Conservation (phyloP, 495 filamentous ascomycete species). For the Daldinia childiae region DNA sequence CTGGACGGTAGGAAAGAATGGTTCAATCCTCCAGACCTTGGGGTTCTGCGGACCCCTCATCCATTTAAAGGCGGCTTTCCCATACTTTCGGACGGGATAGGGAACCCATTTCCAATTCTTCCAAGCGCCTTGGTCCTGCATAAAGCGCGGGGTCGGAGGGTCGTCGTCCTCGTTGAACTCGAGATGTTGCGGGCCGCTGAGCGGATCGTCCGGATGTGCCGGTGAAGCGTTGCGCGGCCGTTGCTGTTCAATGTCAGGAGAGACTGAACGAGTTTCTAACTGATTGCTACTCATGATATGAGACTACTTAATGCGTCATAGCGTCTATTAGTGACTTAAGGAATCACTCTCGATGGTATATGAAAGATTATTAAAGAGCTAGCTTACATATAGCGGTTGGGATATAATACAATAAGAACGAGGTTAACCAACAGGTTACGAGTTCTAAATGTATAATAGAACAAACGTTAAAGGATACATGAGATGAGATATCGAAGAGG, state of each 20-base stretch:
- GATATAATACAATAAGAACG: conserved; percentile 6
- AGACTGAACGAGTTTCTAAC: conserved; percentile 31
- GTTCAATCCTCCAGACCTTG: conserved; percentile 69
- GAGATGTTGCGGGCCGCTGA: conserved; percentile 27
- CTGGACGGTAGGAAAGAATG: conserved; percentile 74
- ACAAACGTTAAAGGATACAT: conserved; percentile 23
- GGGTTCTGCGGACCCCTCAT: conserved; percentile 75
- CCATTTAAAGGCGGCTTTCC: conserved; percentile 65
- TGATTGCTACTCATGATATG: conserved; percentile 43
- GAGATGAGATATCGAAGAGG: conserved; percentile 9
- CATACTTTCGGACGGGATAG: conserved; percentile 54
- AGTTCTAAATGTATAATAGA: conserved; percentile 24
- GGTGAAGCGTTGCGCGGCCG: conserved; percentile 32
- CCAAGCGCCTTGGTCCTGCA: conserved; percentile 50
- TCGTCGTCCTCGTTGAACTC: conserved; percentile 42
- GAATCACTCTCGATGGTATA: not conserved
- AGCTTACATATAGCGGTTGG: conserved; percentile 26
- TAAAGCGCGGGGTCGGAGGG: conserved; percentile 50
- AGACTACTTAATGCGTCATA: conserved; percentile 8
- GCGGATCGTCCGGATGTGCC: conserved; percentile 39
- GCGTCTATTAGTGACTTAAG: conserved; percentile 16
- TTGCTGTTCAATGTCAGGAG: conserved; percentile 45
- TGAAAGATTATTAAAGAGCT: not conserved
- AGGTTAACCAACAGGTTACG: not conserved
- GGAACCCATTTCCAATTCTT: conserved; percentile 59